phyloP scores from a whole-genome alignment of 352 stramenopile genomes.

The Phytophthora rubi region DNA sequence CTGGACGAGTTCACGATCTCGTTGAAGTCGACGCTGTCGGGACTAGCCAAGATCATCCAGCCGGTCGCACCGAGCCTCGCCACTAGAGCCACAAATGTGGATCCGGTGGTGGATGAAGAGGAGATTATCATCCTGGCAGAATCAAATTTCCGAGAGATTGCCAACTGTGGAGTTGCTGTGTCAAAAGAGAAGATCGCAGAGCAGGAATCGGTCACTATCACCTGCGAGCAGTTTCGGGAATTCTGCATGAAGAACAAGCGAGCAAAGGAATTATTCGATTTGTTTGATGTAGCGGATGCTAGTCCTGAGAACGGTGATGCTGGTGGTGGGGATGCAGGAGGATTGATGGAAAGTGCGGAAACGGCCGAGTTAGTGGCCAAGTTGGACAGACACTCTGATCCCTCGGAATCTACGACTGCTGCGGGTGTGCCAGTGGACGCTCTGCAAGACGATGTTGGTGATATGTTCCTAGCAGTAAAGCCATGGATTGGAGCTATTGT shows the following conservation, averaged over 20 bases:
- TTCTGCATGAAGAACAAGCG: constrained; percentile 76
- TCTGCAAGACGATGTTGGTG: constrained; percentile 45
- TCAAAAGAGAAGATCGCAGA: constrained; percentile 23
- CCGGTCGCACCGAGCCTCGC: constrained; percentile 10
- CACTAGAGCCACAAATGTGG: constrained; percentile 4
- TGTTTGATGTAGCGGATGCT: constrained; percentile 61
- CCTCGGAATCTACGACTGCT: constrained; percentile 5
- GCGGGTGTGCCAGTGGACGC: neutral
- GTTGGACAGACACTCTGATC: constrained; percentile 26
- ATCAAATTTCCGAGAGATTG: constrained; percentile 73
- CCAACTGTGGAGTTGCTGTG: constrained; percentile 36
- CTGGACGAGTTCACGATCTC: constrained; percentile 89
- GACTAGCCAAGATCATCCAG: constrained; percentile 73
- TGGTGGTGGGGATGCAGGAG: constrained; percentile 15
- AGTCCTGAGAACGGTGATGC: constrained; percentile 7
- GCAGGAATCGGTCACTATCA: constrained; percentile 52
- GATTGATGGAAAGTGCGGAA: constrained; percentile 13
- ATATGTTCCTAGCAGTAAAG: constrained; percentile 88
- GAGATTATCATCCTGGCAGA: constrained; percentile 70
- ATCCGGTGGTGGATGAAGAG: constrained; percentile 59
- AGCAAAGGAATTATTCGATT: constrained; percentile 61
- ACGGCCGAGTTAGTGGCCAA: constrained; percentile 18
- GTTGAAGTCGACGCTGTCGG: constrained; percentile 82
- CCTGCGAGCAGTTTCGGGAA: constrained; percentile 78
- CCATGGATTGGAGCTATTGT: constrained; percentile 88